Evolutionary conservation across 2,329 filamentous ascomycete genomes (phyloP).

Genomic region (Tolypocladium cylindrosporum): DNA sequence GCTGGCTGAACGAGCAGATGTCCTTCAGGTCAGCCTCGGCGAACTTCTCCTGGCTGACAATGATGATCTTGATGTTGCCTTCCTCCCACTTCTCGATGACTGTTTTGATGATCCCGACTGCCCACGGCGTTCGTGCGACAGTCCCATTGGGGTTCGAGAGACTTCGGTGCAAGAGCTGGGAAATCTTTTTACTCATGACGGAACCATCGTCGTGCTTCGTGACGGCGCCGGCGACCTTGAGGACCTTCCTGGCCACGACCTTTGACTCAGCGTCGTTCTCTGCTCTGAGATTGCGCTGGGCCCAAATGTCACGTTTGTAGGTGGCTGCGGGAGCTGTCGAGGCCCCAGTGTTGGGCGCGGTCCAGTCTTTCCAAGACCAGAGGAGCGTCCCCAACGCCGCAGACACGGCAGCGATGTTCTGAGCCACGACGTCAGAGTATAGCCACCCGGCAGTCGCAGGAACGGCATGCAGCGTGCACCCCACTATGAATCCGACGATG

Average conservation of each 20-base stretch:
- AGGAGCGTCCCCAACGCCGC: conserved; percentile 20
- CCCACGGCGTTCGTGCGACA: conserved; percentile 5
- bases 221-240: conserved; percentile 1
- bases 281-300: conserved; percentile 6
- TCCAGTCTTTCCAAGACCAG: conserved; percentile 18
- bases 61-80: conserved; percentile 10
- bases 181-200: conserved; percentile 8
- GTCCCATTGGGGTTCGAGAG: conserved; percentile 9
- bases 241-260: background rate
- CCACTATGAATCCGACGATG: conserved; percentile 18
- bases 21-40: conserved; percentile 13
- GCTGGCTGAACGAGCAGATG: conserved; percentile 14
- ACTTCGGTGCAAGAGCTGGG: conserved; percentile 11
- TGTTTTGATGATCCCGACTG: conserved; percentile 10
- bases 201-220: conserved; percentile 5
- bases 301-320: conserved; percentile 2
- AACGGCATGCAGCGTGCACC: conserved; percentile 19
- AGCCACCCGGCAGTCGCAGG: conserved; percentile 14
- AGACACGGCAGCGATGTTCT: conserved; percentile 19
- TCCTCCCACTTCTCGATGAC: conserved; percentile 14
- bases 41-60: conserved; percentile 15
- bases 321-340: background rate
- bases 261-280: background rate
- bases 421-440: conserved; percentile 21
- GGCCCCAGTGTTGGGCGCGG: background rate